phyloP scores from a whole-genome alignment of 345 rosid species.

The Erodium maritimum region DNA sequence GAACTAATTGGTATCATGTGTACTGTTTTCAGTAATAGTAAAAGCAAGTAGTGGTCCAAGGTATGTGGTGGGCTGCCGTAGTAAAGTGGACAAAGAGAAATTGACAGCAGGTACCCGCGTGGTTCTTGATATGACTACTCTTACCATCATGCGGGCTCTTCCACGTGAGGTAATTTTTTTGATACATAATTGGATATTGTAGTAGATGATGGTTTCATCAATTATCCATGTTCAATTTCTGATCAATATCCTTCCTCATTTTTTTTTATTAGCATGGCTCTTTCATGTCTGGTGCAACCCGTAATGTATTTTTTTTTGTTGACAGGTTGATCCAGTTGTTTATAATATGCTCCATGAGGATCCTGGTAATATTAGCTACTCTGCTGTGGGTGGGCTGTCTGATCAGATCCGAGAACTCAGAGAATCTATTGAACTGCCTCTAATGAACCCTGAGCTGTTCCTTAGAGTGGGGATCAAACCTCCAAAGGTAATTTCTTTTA shows the following conservation, averaged over 20 bases:
- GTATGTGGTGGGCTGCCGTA: constrained; percentile 96
- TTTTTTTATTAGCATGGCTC: background rate
- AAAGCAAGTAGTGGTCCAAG: constrained; percentile 95
- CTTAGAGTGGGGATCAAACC: constrained; percentile 92
- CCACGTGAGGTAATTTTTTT: constrained; percentile 52
- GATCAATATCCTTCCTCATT: no score
- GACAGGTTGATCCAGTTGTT: constrained; percentile 89
- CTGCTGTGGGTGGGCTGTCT: constrained; percentile 93
- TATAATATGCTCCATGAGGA: constrained; percentile 97
- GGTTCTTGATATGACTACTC: constrained; percentile 64
- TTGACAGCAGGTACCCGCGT: constrained; percentile 84
- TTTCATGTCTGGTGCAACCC: background rate
- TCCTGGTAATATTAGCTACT: constrained; percentile 91
- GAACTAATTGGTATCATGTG: background rate
- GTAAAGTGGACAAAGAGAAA: constrained; percentile 89
- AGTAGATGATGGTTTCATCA: background rate
- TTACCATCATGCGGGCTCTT: constrained; percentile 73
- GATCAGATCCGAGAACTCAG: constrained; percentile 94
- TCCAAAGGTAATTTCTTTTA: constrained; percentile 50
- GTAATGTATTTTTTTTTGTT: background rate
- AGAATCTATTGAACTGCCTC: constrained; percentile 93
- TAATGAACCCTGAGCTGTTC: constrained; percentile 95
- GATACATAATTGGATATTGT: background rate
- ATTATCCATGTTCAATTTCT: no score
- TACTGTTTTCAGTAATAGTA: constrained; percentile 56